phyloP scores from a whole-genome alignment of 1,284 basidiomycete species.

The Quambalaria eucalypti region DNA sequence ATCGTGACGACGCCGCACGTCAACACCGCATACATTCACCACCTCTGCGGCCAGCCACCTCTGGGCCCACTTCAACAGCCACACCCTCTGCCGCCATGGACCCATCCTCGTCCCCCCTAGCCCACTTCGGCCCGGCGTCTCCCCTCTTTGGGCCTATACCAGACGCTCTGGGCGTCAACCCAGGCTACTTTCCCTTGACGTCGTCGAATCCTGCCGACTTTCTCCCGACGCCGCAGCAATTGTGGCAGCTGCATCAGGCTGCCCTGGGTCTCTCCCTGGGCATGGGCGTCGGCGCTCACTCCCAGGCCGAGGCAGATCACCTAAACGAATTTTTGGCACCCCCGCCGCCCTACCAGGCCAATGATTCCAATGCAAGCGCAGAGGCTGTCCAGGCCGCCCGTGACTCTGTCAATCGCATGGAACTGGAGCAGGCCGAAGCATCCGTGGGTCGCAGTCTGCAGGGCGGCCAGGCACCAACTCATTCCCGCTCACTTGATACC shows the following conservation, averaged over 20 bases:
- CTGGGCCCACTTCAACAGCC: no score
- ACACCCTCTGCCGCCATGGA: no score
- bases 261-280: neutral
- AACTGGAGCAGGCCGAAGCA: neutral
- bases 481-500: no score
- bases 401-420: neutral
- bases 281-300: neutral
- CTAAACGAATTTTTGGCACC: neutral
- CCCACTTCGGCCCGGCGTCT: no score
- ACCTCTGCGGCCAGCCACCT: neutral
- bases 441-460: neutral
- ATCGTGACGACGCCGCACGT: neutral
- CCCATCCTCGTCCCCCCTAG: no score
- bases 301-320: neutral
- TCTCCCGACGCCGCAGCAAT: neutral
- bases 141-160: no score
- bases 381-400: neutral
- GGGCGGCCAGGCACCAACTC: no score
- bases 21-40: neutral
- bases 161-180: neutral
- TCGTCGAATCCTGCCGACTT: neutral
- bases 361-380: neutral
- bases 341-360: neutral
- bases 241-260: neutral
- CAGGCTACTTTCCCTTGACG: neutral